Conservation (phyloP, 2,329 filamentous ascomycete genomes). For the Verticillium dahliae region DNA sequence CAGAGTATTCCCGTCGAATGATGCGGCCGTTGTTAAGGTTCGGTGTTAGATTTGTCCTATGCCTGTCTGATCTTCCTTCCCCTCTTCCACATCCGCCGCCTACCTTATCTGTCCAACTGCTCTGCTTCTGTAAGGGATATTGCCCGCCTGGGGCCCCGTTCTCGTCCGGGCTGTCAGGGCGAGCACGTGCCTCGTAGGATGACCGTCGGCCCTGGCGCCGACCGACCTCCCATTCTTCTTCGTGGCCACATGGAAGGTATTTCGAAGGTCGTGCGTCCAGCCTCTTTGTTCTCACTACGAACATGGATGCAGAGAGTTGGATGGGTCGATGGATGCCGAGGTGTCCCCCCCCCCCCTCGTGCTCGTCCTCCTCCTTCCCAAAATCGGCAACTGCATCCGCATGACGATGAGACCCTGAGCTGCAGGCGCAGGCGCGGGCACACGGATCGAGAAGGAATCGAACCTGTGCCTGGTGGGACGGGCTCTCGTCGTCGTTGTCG, state of each 20-base stretch:
- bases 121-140: no score
- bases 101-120: background rate
- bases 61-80: background rate
- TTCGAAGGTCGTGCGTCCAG: background rate
- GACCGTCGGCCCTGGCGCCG: background rate
- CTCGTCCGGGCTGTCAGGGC: background rate
- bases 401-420: background rate
- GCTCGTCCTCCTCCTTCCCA: no score
- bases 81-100: background rate
- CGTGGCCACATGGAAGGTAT: background rate
- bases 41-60: background rate
- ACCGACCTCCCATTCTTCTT: background rate
- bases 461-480: no score
- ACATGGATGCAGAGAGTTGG: no score
- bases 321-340: background rate
- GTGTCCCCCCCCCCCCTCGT: background rate
- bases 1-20: background rate
- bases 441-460: background rate
- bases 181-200: background rate
- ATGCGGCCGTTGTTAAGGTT: background rate
- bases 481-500: background rate
- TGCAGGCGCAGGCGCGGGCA: background rate
- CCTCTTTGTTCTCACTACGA: no score
- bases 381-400: background rate
- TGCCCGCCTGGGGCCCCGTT: no score